Conservation (phyloP, 768 basidiomycete species). For the Inosperma sp. region DNA sequence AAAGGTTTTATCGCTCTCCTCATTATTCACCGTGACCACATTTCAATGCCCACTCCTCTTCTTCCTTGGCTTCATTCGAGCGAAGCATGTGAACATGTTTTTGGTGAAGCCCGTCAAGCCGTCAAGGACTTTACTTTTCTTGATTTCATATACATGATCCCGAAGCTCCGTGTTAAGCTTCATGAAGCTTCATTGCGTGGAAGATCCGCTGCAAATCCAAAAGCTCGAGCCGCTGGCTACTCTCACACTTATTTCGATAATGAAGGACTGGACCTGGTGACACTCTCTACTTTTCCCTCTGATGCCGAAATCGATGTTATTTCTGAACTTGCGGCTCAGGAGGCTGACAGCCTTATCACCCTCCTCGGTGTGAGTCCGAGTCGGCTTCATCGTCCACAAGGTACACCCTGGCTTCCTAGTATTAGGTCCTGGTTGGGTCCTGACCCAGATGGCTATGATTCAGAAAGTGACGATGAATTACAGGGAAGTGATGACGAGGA, state of each 20-base stretch:
- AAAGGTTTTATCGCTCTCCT: conserved; percentile 28
- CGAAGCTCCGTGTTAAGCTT: conserved; percentile 7
- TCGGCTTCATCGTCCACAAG: neutral
- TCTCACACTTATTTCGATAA: conserved; percentile 20
- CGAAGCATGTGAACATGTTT: conserved; percentile 30
- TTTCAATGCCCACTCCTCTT: conserved; percentile 20
- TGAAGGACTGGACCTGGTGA: conserved; percentile 14
- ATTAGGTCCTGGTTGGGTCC: neutral
- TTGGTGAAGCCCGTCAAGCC: conserved; percentile 23
- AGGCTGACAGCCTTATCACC: conserved; percentile 15
- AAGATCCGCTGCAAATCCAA: neutral
- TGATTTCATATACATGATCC: conserved; percentile 12
- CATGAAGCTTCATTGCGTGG: conserved; percentile 2
- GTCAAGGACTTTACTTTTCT: conserved; percentile 20
- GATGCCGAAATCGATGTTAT: conserved; percentile 17
- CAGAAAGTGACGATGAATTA: neutral
- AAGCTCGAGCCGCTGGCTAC: conserved; percentile 12
- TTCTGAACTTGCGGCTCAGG: conserved; percentile 11
- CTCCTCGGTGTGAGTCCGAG: conserved; percentile 13
- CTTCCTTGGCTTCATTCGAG: conserved; percentile 29
- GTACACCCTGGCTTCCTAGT: neutral
- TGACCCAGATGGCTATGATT: neutral
- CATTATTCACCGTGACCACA: conserved; percentile 31
- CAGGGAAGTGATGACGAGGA: neutral
- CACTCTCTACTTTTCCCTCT: conserved; percentile 18